phyloP scores from a whole-genome alignment of 1,284 basidiomycete genomes.

The Sanghuangporus baumii region DNA sequence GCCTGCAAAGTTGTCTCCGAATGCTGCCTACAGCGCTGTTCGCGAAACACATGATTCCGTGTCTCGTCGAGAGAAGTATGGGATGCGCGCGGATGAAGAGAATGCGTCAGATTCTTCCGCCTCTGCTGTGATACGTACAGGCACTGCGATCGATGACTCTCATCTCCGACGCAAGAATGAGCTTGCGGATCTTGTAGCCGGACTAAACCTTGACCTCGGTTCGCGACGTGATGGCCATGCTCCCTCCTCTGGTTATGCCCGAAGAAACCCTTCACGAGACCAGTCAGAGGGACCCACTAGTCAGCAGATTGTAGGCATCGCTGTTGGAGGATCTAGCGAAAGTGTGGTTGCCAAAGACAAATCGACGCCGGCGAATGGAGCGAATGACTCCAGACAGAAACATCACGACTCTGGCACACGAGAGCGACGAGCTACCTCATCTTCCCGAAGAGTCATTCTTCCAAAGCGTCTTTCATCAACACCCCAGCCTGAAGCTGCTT shows the following conservation, averaged over 20 bases:
- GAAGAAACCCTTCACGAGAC: not conserved
- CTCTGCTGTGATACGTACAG: not conserved
- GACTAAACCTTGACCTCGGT: conserved; percentile 5
- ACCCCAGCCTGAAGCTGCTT: not conserved
- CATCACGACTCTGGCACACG: not conserved
- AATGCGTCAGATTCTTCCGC: not conserved
- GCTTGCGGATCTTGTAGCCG: conserved; percentile 13
- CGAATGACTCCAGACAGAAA: not conserved
- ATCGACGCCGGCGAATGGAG: not conserved
- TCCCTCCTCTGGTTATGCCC: not conserved
- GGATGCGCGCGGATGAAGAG: not conserved
- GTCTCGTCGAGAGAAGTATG: not conserved
- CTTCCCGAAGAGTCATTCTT: not conserved
- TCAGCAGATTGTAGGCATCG: not conserved
- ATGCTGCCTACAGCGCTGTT: not conserved
- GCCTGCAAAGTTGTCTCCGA: not conserved
- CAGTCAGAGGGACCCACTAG: not conserved
- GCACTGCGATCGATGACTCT: conserved; percentile 6
- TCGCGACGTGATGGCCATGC: not conserved
- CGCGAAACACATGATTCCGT: not conserved
- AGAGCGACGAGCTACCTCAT: not conserved
- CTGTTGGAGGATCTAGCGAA: not conserved
- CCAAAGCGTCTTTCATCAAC: not conserved
- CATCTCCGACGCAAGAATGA: conserved; percentile 10
- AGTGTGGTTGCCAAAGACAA: not conserved